Conservation (phyloP, 2,329 filamentous ascomycete genomes). For the Myriosclerotinia curreyana region DNA sequence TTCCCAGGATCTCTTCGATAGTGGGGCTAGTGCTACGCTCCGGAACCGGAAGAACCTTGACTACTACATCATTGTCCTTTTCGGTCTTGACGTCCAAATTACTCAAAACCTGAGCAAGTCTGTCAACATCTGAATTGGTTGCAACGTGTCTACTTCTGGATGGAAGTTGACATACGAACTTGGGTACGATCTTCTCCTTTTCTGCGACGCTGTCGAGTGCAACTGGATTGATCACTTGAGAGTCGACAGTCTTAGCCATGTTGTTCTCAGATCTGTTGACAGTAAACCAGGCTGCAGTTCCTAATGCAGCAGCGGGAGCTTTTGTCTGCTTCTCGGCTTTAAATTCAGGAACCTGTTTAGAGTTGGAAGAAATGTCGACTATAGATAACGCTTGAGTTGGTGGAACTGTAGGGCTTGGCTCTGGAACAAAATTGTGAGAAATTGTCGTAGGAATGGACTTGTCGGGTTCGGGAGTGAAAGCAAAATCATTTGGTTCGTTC, state of each 20-base stretch:
- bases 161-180: not conserved
- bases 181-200: not conserved
- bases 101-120: not conserved
- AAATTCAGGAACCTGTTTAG: not conserved
- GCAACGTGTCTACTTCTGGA: not conserved
- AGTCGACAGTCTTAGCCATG: not conserved
- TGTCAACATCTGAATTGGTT: conserved; percentile 6
- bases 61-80: not conserved
- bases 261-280: not conserved
- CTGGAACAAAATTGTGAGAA: not conserved
- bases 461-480: not conserved
- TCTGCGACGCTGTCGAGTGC: not conserved
- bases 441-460: not conserved
- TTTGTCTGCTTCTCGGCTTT: not conserved
- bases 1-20: conserved; percentile 12
- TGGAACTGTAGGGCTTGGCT: not conserved
- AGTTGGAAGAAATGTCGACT: not conserved
- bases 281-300: not conserved
- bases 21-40: conserved; percentile 9
- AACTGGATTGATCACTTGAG: not conserved
- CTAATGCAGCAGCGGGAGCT: not conserved
- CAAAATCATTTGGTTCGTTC: not conserved
- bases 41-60: not conserved
- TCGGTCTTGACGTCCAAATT: conserved; percentile 6
- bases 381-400: not conserved